phyloP scores from a whole-genome alignment of 2,329 filamentous ascomycete genomes.

The Knufia petricola region DNA sequence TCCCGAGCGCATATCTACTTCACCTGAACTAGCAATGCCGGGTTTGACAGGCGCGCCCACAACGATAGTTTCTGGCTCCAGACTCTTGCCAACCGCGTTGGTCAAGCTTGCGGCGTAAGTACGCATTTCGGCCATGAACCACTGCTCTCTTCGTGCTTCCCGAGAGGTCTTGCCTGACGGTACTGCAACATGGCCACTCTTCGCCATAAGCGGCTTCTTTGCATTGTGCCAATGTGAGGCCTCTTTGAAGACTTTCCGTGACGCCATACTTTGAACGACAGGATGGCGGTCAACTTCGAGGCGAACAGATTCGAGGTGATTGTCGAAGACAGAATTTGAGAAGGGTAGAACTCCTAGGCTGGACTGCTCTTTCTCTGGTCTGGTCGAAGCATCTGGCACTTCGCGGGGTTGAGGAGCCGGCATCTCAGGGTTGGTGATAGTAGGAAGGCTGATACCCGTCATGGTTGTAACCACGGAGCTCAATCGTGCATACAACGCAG shows the following conservation, averaged over 20 bases:
- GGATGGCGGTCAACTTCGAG: conserved; percentile 16
- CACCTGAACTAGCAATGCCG: neutral
- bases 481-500: too few relatives aligned
- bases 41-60: conserved; percentile 26
- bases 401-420: too few relatives aligned
- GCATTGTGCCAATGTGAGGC: conserved; percentile 29
- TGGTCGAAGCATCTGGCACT: too few relatives aligned
- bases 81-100: conserved; percentile 50
- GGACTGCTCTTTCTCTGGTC: neutral
- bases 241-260: conserved; percentile 25
- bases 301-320: conserved; percentile 23
- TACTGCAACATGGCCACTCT: conserved; percentile 15
- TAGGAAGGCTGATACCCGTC: neutral
- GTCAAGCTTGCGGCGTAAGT: conserved; percentile 62
- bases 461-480: neutral
- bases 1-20: neutral
- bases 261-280: conserved; percentile 7
- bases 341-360: conserved; percentile 20
- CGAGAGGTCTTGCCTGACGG: conserved; percentile 27
- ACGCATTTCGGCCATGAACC: conserved; percentile 57
- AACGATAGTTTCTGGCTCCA: conserved; percentile 57
- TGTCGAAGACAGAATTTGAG: conserved; percentile 24
- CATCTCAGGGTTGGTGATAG: too few relatives aligned
- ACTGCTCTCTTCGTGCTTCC: conserved; percentile 47
- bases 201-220: conserved; percentile 16